A percentile compares a stretch with the other conserved stretches of the same genome.
Evolutionary conservation across 225 moss, liverwort and hornwort species (phyloP).

Genomic region (Sphagnum tenellum): DNA sequence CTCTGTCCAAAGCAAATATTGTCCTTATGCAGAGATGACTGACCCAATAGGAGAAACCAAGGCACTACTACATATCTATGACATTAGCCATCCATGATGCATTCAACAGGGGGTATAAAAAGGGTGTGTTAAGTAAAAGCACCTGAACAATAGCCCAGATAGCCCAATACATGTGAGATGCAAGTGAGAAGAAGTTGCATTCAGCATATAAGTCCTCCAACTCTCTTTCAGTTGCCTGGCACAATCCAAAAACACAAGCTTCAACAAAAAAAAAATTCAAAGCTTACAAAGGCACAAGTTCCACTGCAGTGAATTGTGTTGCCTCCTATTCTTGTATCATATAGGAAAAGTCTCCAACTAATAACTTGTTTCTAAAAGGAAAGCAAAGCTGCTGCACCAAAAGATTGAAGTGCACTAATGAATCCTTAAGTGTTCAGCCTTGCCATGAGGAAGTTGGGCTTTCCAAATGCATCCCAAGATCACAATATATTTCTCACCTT

Average conservation of each 20-base stretch:
- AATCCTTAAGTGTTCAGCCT: background rate
- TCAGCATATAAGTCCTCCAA: conserved; percentile 61
- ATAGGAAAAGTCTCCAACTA: background rate
- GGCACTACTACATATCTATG: background rate
- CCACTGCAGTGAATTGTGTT: background rate
- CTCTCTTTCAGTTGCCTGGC: conserved; percentile 50
- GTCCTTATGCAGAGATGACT: no score
- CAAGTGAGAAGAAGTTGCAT: conserved; percentile 60
- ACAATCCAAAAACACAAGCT: background rate
- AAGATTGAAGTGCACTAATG: background rate
- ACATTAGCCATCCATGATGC: background rate
- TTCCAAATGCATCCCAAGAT: no score
- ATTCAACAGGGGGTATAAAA: background rate
- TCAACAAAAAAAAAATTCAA: background rate
- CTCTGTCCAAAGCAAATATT: no score
- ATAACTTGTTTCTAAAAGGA: background rate
- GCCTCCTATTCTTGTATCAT: background rate
- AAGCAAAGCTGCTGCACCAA: background rate
- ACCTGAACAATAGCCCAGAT: conserved; percentile 92
- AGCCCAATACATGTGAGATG: conserved; percentile 91
- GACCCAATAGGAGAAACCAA: background rate
- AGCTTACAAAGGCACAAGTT: background rate
- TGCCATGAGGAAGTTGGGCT: no score
- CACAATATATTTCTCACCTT: conserved; percentile 27
- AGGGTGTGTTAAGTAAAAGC: conserved; percentile 1